Evolutionary conservation across 176 grass and related monocot genomes (phyloP).

Genomic region (Rhynchospora breviuscula): DNA sequence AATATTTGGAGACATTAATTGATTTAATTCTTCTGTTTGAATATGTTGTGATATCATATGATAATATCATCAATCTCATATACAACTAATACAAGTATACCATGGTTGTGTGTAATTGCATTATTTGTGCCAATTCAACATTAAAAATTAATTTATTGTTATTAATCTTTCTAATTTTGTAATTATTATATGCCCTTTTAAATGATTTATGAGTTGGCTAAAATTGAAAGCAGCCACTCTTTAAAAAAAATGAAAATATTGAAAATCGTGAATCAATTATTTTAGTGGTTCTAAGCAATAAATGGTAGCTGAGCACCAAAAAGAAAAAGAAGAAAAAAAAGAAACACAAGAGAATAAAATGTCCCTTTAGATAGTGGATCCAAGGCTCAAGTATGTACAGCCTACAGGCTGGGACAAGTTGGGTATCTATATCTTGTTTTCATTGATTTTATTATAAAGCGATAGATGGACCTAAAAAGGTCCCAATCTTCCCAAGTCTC

Average conservation of each 20-base stretch:
- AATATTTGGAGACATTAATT: background rate
- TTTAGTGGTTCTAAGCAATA: background rate
- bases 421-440: background rate
- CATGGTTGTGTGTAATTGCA: background rate
- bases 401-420: background rate
- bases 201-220: background rate
- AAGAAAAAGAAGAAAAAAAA: no score
- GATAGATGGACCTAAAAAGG: slow-evolving; percentile 7
- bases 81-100: background rate
- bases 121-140: background rate
- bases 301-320: background rate
- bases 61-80: background rate
- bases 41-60: background rate
- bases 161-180: background rate
- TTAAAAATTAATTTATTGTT: background rate
- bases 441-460: slow-evolving; percentile 13
- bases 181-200: background rate
- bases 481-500: background rate
- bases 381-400: background rate
- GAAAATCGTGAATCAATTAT: background rate
- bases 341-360: background rate
- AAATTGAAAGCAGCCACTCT: background rate
- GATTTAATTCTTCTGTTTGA: background rate
- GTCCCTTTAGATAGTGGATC: background rate
- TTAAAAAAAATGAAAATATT: background rate